Evolutionary conservation across 2,329 filamentous ascomycete species (phyloP), one percentile per base, ranked within the genome.

Genomic region (Trichoderma aggressivum): DNA sequence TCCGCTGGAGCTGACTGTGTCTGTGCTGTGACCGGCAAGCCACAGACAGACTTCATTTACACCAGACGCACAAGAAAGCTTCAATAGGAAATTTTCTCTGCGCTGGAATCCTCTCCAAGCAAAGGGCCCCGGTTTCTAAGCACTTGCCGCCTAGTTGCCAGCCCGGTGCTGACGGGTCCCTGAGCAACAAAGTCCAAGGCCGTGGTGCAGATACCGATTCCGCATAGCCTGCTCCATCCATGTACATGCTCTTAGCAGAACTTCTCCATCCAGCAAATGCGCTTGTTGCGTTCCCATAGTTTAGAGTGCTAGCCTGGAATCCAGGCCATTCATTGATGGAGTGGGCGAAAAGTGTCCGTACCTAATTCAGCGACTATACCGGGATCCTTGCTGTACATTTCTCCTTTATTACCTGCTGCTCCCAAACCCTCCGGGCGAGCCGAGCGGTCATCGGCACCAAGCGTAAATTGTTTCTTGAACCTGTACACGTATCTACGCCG

Each of bases 101-200:
- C 21, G 56, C 24, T 56, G 56, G 36, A 50, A 47, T 24, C n/a
- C 55, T 50, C 21, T 12, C 7, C 24, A 21, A 18, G 12, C 7
- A 32, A 21, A 18, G 12, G 16, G 55, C n/a, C 56, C 65, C 65
- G 47, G 55, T 61, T 69, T 69, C 65, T 69, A 69, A 69, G 65
- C 65, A 69, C 65, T 69, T 69, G 56, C 36, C 56, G n/a, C 43
- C 24, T 61, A 60, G 56, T 28, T 50, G 30, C 55, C 26, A 60
- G 55, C 55, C 50, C 39, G 18, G 65, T 30, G 65, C 65, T 69
- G 65, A 69, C 65, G 39, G 65, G 65, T 69, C 56, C 65, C 56
- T 53, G 65, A 59, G 55, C 50, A 21, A 50, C 43, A 50, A 47
- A n/a, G 8, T 1, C 36, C 36, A 39, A 39, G 36, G n/a, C n/a